Evolutionary conservation across 192 early-diverging fungal genomes (phyloP).

Genomic region (Gaertneriomyces sp.): DNA sequence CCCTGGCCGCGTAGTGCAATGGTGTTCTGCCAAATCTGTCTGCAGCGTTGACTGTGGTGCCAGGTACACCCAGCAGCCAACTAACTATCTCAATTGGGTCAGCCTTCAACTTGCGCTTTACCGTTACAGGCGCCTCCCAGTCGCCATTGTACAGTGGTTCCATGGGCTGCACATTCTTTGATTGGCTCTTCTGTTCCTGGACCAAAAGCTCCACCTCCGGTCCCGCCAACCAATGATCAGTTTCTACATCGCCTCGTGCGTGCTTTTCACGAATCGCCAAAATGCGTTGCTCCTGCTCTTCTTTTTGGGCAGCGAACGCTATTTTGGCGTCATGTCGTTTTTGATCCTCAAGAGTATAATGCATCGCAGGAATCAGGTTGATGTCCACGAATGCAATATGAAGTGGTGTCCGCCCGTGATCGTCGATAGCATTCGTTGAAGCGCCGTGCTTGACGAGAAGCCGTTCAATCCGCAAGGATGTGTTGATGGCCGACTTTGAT

Average conservation of each 20-base stretch:
- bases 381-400: constrained; percentile 48
- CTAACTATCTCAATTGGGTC: constrained; percentile 53
- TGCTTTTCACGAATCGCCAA: constrained; percentile 2
- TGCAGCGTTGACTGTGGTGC: constrained; percentile 29
- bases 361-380: constrained; percentile 40
- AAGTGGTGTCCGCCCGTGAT: constrained; percentile 48
- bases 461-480: constrained; percentile 45
- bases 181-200: no score
- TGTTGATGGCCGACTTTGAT: constrained; percentile 46
- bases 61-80: constrained; percentile 26
- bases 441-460: constrained; percentile 42
- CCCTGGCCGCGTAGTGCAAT: constrained; percentile 51
- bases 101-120: constrained; percentile 11
- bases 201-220: neutral
- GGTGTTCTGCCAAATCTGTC: constrained; percentile 54
- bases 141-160: constrained; percentile 8
- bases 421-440: constrained; percentile 48
- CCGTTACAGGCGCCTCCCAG: constrained; percentile 28
- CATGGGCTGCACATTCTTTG: neutral
- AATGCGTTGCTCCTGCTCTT: neutral
- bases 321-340: constrained; percentile 4
- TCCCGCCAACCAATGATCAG: constrained; percentile 18
- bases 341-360: constrained; percentile 29
- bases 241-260: constrained; percentile 6
- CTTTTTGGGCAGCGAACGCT: neutral